A percentile compares a stretch with the other conserved stretches of the same genome.
phyloP scores from a whole-genome alignment of 2,329 filamentous ascomycete genomes.

The Penicillium sp. region DNA sequence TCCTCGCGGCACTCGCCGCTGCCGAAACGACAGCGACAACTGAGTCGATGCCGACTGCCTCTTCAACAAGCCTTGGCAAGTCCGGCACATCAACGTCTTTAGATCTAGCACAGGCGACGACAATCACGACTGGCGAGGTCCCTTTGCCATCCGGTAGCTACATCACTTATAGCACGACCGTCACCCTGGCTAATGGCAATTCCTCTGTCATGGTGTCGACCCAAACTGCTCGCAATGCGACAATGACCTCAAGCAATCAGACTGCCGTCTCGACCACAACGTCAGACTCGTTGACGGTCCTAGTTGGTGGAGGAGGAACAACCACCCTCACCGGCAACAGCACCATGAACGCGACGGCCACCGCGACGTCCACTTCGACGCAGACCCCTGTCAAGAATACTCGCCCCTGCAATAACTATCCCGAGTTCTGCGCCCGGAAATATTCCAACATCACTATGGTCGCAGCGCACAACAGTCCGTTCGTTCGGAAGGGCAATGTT shows the following conservation, averaged over 20 bases:
- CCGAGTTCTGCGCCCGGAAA: conserved; percentile 68
- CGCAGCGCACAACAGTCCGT: conserved; percentile 75
- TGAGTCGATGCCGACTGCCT: background rate
- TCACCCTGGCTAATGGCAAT: conserved; percentile 21
- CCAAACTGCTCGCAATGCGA: conserved; percentile 25
- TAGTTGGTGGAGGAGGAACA: conserved; percentile 35
- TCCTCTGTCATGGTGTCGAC: conserved; percentile 17
- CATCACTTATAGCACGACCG: conserved; percentile 33
- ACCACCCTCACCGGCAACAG: conserved; percentile 43
- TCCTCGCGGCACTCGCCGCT: conserved; percentile 11
- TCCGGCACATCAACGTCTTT: conserved; percentile 5
- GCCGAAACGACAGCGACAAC: conserved; percentile 4
- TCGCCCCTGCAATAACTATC: conserved; percentile 70
- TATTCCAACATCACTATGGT: conserved; percentile 80
- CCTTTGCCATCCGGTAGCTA: conserved; percentile 36
- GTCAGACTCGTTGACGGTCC: conserved; percentile 35
- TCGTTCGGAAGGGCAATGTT: conserved; percentile 62
- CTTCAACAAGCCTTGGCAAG: conserved; percentile 6
- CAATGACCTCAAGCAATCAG: conserved; percentile 21
- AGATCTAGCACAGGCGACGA: conserved; percentile 15
- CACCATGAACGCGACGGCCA: conserved; percentile 40
- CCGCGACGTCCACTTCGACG: conserved; percentile 42
- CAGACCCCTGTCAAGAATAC: conserved; percentile 55
- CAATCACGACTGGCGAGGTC: conserved; percentile 20
- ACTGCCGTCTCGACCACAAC: conserved; percentile 26